Evolutionary conservation across 768 basidiomycete species (phyloP).

Genomic region (Serendipita indica): DNA sequence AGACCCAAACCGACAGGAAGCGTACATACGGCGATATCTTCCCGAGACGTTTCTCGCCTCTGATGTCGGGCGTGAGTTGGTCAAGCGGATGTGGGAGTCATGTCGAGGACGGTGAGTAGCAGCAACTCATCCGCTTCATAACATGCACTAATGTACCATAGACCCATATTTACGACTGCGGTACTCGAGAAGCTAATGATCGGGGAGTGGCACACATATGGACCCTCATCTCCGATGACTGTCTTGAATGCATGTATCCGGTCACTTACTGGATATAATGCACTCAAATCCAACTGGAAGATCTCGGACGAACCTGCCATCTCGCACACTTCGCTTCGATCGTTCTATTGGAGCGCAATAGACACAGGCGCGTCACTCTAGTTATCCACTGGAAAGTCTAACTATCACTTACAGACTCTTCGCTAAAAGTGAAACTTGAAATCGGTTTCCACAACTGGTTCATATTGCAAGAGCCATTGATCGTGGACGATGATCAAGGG

Average conservation of each 20-base stretch:
- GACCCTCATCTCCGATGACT: background rate
- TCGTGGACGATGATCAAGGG: background rate
- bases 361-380: background rate
- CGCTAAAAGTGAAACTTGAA: no score
- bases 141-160: background rate
- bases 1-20: background rate
- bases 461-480: background rate
- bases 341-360: background rate
- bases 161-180: background rate
- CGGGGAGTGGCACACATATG: background rate
- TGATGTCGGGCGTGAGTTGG: background rate
- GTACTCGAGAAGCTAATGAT: background rate
- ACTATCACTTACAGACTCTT: no score
- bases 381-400: no score
- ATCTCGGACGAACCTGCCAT: background rate
- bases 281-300: background rate
- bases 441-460: background rate
- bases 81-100: background rate
- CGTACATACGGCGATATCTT: background rate
- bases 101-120: background rate
- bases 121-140: background rate
- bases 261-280: background rate
- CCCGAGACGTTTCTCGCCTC: background rate
- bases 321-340: background rate
- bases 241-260: background rate